Base-by-base conservation (phyloP, 1,284 basidiomycete species). In the Taiwanofungus camphoratus region DNA sequence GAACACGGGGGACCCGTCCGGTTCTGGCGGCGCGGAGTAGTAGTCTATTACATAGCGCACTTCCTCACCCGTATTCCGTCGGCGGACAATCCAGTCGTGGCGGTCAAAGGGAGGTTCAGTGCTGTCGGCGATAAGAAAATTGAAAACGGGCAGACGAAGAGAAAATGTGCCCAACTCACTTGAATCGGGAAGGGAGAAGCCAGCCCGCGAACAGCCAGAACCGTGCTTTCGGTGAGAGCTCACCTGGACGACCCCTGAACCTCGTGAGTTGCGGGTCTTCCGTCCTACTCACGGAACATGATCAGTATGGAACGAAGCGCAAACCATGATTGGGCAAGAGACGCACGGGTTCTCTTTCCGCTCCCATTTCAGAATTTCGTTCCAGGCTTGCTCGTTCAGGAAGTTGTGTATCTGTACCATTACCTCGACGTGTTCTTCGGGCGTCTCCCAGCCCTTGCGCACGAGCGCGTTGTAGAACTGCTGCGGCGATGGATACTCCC, bases 331-430 rank as follows among this genome's bases (percentile, higher is more conserved):
- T n/a, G 18, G 22, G 31, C 7, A 2, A 39, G 20, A 49, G 20
- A 64, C 41, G 75, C 75, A 59, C 58, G 85, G 66, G 55, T 79
- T 68, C 53, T 77, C 70, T 55, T 82, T 71, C 59, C 74, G 76
- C 67, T 99, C 96, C 96, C 96, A 99, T 60, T 82, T 86, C 50
- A 92, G 64, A 13, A 99, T 94, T 66, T 99, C 92, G 46, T 82
- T 69, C 96, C 96, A 99, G 5, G 95, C 96, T 57, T 85, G 76
- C 67, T 99, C 96, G 58, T 99, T 99, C 63, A 99, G 65, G 56
- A 94, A 98, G 62, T 99, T 99, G 65, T 99, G 96, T 29, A 99
- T 97, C 44, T 92, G 82, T 29, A 99, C 96, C 89, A 99, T 97
- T 36, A 83, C 92, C 62, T 95, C 93, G 31, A 99, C 81, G 62